These are phyloP conservation scores for Amoeboaphelidium protococcarum DNA, from an alignment of 371 early-diverging fungal species.

Conservation along the genomic window DNA sequence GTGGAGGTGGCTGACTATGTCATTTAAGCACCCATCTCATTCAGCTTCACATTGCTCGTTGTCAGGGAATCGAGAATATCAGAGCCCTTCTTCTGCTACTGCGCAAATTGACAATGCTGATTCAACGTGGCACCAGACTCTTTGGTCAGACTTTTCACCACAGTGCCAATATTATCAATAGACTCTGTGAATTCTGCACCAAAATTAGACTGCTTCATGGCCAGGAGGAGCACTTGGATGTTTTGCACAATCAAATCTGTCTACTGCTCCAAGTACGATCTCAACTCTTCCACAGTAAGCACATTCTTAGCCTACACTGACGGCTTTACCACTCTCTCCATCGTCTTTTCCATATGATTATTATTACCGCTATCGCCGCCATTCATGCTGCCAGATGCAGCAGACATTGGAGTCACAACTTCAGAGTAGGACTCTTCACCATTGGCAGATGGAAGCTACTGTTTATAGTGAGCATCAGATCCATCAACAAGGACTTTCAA, in stretches of 20 bases:
- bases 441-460: too few species aligned
- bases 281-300: neutral
- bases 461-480: too few species aligned
- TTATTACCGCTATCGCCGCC: too few species aligned
- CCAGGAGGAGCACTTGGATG: constrained; percentile 45
- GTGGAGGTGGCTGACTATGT: constrained; percentile 7
- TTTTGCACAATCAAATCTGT: constrained; percentile 60
- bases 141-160: constrained; percentile 23
- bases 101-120: neutral
- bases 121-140: constrained; percentile 15
- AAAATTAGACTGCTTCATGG: constrained; percentile 28
- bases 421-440: too few species aligned
- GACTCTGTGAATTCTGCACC: constrained; percentile 31
- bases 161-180: constrained; percentile 30
- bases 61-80: constrained; percentile 1
- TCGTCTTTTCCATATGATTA: too few species aligned
- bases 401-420: too few species aligned
- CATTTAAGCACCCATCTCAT: constrained; percentile 28
- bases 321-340: too few species aligned
- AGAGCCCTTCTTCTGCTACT: neutral
- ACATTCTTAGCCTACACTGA: too few species aligned
- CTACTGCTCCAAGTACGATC: constrained; percentile 39
- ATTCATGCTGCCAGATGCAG: too few species aligned
- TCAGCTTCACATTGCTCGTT: constrained; percentile 30
- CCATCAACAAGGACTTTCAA: too few species aligned